Conservation (phyloP, 768 basidiomycete species). For the Termitomyces sp. region DNA sequence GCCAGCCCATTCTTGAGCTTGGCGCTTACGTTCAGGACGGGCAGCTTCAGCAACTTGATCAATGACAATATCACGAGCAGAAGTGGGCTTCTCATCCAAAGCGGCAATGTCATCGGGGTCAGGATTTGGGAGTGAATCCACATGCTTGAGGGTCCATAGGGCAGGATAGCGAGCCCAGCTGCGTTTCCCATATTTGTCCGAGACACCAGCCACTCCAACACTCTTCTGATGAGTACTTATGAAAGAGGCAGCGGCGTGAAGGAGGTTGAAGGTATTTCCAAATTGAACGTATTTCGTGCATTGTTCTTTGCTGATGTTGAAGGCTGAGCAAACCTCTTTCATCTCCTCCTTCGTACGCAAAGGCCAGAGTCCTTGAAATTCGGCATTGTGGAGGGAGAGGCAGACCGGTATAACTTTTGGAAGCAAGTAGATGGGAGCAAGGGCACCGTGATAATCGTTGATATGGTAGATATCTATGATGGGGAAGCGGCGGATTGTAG, state of each 20-base stretch:
- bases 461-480: conserved; percentile 92
- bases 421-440: conserved; percentile 86
- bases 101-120: conserved; percentile 95
- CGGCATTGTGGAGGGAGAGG: conserved; percentile 92
- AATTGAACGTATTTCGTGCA: conserved; percentile 98
- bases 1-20: conserved; percentile 94
- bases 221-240: conserved; percentile 93
- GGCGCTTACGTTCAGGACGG: conserved; percentile 86
- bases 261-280: conserved; percentile 94
- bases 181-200: conserved; percentile 96
- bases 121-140: conserved; percentile 93
- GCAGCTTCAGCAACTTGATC: conserved; percentile 84
- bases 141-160: conserved; percentile 92
- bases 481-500: conserved; percentile 82
- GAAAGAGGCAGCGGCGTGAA: conserved; percentile 90
- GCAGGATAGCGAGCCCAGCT: conserved; percentile 97
- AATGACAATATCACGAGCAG: conserved; percentile 69
- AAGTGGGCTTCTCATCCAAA: conserved; percentile 73
- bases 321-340: conserved; percentile 97
- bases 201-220: conserved; percentile 92
- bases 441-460: conserved; percentile 93
- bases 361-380: conserved; percentile 97
- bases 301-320: conserved; percentile 94
- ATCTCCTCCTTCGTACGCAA: conserved; percentile 96
- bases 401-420: conserved; percentile 90